Base-by-base conservation (phyloP, 192 early-diverging fungal species). In the Funneliformis geosporum region DNA sequence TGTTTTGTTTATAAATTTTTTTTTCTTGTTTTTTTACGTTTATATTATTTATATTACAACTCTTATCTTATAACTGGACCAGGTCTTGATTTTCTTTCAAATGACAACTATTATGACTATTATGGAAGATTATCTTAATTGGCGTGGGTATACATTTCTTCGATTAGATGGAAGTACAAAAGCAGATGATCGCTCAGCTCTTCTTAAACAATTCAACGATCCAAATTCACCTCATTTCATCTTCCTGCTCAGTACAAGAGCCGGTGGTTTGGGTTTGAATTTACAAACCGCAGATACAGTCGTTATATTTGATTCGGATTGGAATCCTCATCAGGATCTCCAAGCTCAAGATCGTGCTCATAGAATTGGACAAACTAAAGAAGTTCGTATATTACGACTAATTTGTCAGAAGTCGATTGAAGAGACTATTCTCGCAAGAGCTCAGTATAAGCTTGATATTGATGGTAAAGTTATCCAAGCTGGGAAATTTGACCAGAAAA, bases 261-360 rank as follows among this genome's bases (percentile, higher is more conserved):
- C 98, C 60, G 98, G 98, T 82, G 98, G 98, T 67, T 87, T 97
- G 62, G 40, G 59, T 27, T 62, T 68, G 55, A 60, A 61, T 68
- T 43, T 76, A 50, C 66, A 75, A 33, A 73, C 95, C 10, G 97
- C 98, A 21, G 98, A 98, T 83, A 99, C 98, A 6, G 98, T 99
- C 39, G 93, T 99, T 69, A 97, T 98, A 78, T 99, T 95, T 82
- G 98, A 99, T 84, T 95, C 93, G 25, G 98, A 69, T 40, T 87
- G 85, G 91, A 98, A 98, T 82, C 98, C 98, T 43, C 96, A 97
- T 83, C 95, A 96, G 78, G 98, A 99, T 88, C 89, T 97, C 60
- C 98, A 99, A 87, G 98, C 98, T 8, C 97, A 97, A 85, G 98
- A 98, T 87, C 96, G 98, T 85, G 98, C 98, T 5, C 97, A 99